A percentile compares a stretch with the other conserved stretches of the same genome.
phyloP scores from a whole-genome alignment of 768 basidiomycete genomes.

The Lactifluus rugatus region DNA sequence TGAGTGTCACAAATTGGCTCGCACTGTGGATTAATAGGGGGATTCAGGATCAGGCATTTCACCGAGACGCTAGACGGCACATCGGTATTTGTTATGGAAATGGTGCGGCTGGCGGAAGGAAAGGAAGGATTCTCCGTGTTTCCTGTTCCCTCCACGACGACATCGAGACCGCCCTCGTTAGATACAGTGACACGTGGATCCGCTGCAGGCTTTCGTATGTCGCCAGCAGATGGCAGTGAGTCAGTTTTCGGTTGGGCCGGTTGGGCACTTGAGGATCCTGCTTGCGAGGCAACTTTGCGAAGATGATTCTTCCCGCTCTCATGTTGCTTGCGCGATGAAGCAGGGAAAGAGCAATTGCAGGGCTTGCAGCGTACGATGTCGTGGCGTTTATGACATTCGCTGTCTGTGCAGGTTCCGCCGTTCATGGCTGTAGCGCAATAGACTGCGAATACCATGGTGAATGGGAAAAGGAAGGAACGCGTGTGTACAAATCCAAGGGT shows the following conservation, averaged over 20 bases:
- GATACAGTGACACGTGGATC: slow-evolving; percentile 4
- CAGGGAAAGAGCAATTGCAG: slow-evolving; percentile 15
- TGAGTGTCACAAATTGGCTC: background rate
- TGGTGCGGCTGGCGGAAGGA: background rate
- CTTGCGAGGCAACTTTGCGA: background rate
- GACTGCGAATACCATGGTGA: slow-evolving; percentile 1
- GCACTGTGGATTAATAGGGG: background rate
- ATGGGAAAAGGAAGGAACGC: background rate
- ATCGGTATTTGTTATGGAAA: background rate
- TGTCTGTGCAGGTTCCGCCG: slow-evolving; percentile 17
- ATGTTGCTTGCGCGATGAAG: background rate
- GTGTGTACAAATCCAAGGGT: background rate
- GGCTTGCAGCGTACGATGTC: slow-evolving; percentile 21
- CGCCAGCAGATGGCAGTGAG: background rate
- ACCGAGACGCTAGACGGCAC: background rate
- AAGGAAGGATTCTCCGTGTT: background rate
- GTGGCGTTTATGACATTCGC: slow-evolving; percentile 18
- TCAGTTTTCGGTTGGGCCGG: background rate
- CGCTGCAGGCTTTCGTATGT: no score
- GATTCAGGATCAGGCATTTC: background rate
- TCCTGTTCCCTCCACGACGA: background rate
- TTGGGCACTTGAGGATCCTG: background rate
- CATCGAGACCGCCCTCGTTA: slow-evolving; percentile 2
- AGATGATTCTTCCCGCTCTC: background rate
- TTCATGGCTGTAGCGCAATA: slow-evolving; percentile 1